A percentile compares a stretch with the other conserved stretches of the same genome.
These are phyloP conservation scores for Saksenaea oblongispora DNA, from an alignment of 371 early-diverging fungal genomes.

Conservation along the genomic window DNA sequence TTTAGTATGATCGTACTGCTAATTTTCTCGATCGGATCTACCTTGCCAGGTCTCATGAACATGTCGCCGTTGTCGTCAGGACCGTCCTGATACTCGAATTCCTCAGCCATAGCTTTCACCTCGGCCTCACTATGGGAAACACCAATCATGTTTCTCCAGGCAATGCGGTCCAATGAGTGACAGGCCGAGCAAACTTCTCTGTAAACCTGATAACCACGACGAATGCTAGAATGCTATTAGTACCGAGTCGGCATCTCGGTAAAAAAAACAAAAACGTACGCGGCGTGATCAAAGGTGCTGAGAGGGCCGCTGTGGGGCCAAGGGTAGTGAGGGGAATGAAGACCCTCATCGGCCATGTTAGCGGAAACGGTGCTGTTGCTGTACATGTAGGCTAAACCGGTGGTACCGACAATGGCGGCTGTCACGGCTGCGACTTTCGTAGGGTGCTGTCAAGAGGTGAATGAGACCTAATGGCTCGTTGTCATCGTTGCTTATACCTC, in stretches of 20 bases:
- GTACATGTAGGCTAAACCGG: slow-evolving; percentile 58
- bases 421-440: slow-evolving; percentile 53
- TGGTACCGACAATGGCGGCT: slow-evolving; percentile 58
- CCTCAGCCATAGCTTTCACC: slow-evolving; percentile 93
- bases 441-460: slow-evolving; percentile 34
- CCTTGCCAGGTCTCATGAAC: slow-evolving; percentile 96
- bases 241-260: neutral
- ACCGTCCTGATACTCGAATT: slow-evolving; percentile 90
- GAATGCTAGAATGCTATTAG: slow-evolving; percentile 59
- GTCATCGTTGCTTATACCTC: slow-evolving; percentile 20
- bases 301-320: slow-evolving; percentile 85
- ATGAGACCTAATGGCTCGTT: neutral
- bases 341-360: slow-evolving; percentile 86
- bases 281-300: slow-evolving; percentile 91
- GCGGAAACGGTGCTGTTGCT: slow-evolving; percentile 57
- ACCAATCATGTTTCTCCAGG: slow-evolving; percentile 93
- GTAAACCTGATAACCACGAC: slow-evolving; percentile 98
- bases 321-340: slow-evolving; percentile 88
- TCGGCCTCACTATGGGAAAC: slow-evolving; percentile 93
- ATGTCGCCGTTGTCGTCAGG: slow-evolving; percentile 94
- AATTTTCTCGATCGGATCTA: too few species aligned
- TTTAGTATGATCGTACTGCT: too few species aligned
- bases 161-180: slow-evolving; percentile 92
- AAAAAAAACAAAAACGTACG: too few species aligned
- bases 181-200: slow-evolving; percentile 97